Base-by-base conservation (phyloP, 345 rosid species). In the Kernera saxatilis region DNA sequence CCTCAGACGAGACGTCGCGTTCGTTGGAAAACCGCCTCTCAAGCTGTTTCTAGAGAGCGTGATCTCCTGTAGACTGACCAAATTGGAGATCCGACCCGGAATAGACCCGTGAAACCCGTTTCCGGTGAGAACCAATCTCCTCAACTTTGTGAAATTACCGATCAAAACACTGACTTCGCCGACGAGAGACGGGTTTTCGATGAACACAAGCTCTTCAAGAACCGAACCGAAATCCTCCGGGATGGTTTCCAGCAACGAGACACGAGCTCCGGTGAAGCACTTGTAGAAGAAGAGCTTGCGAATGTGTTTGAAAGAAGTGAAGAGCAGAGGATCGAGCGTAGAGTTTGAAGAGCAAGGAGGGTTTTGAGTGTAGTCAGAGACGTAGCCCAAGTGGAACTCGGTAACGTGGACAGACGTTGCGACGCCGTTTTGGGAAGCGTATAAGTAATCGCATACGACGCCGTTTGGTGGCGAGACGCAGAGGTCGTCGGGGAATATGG, bases 381-480 rank as follows among this genome's bases (percentile, higher is more conserved):
- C 82, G 69, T 78, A 78, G 2, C 95, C 92, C 1, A 88, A 85
- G 58, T 77, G 84, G 2, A 88, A 76, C 73, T 88, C 90, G 1
- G 84, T 78, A 69, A 86, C 67, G 62, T 85, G 89, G 56, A 83
- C 76, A 40, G 62, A 49, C 1, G 78, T 21, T 3, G 56, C 63
- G 55, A 69, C 69, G 41, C 8, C 52, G 33, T 71, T 23, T 8
- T 5, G 64, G 56, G 77, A 32, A 35, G 67, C 36, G 22, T 27
- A 9, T 72, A 79, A 78, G 73, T 70, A 79, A 23, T 82, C 87
- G 14, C 95, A 88, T 5, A 82, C 85, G 67, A 86, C 78, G 67
- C 92, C 92, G 75, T 86, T 86, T 5, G 92, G 90, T 45, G 95
- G 72, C 0, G 89, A 88, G 53, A 70, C 75, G 66, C 94, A 88